Evolutionary conservation across 1,139 yeast species (phyloP), one percentile per base, ranked within the genome.

Genomic region (Lodderomyces metapsilosis): DNA sequence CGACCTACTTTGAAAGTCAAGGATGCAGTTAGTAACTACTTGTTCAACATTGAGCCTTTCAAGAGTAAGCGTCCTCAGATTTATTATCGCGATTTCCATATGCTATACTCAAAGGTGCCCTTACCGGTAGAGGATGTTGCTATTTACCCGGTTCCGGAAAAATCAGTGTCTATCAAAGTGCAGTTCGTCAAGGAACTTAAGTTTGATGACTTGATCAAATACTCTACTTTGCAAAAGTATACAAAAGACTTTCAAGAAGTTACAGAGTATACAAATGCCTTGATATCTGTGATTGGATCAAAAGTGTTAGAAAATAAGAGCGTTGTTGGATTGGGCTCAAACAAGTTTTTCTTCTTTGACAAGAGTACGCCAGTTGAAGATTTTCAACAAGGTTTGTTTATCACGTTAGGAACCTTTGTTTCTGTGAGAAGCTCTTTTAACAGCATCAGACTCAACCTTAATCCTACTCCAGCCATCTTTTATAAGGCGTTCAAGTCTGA

Each of bases 401-500:
- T 47, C n/a, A 35, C 42, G 4, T 39, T 43, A 38, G 51, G 51
- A 12, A 47, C 51, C 5, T 46, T 47, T 44, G 48, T 48, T 9
- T 44, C 47, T 6, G 43, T 47, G 13, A 38, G 51, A 37, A 39
- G 44, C 36, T 44, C 49, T 3, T 47, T 46, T 36, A 45, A 44
- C 22, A 39, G 22, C n/a, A 39, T 47, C 16, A 40, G 42, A 30
- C 12, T 47, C 10, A 47, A 47, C 36, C 25, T 47, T 18, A 47
- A 47, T 28, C 48, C 49, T 2, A 47, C 51, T 4, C 45, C 51
- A 8, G 51, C 43, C 5, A 41, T 48, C 13, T 48, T 48, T 37
- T 48, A 46, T 30, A 48, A 48, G 34, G 37, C 47, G 12, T n/a
- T 16, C n/a, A 44, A 43, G 24, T 38, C 37, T 11, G 40, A 48